phyloP scores from a whole-genome alignment of 345 rosid species.

The Eucalyptus fibrosa region DNA sequence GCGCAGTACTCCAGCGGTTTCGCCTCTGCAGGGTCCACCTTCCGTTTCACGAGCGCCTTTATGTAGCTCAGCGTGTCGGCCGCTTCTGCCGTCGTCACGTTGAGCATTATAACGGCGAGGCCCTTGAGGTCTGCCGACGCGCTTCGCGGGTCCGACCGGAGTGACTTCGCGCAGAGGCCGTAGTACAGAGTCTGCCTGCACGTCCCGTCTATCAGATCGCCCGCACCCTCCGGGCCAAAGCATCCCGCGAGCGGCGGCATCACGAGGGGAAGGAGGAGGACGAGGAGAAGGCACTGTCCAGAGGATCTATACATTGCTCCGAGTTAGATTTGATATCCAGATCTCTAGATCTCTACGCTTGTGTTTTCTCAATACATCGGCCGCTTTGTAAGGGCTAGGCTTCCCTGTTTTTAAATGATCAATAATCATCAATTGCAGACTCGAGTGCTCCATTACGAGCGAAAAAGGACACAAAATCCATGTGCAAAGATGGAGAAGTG shows the following conservation, averaged over 20 bases:
- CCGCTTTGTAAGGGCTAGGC: not conserved
- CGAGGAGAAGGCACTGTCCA: not conserved
- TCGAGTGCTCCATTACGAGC: not conserved
- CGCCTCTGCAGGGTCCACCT: not conserved
- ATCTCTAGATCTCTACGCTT: not conserved
- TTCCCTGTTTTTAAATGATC: not conserved
- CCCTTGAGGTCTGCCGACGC: conserved; percentile 10
- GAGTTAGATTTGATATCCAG: not conserved
- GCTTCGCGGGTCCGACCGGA: conserved; percentile 17
- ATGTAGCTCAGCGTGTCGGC: not conserved
- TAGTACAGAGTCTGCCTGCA: not conserved
- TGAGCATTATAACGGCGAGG: conserved; percentile 7
- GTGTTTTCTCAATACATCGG: not conserved
- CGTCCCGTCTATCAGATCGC: not conserved
- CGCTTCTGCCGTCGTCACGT: not conserved
- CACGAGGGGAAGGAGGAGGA: not conserved
- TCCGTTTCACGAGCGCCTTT: not conserved
- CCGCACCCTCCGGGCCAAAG: not conserved
- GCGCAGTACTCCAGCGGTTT: not conserved
- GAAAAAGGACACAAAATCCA: not conserved
- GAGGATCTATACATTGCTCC: not conserved
- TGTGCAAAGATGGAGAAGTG: not conserved
- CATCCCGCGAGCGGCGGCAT: not conserved
- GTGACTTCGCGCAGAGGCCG: conserved; percentile 11
- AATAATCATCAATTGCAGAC: not conserved